Conservation (phyloP, 257 asterid genomes). For the Agastache rugosa region DNA sequence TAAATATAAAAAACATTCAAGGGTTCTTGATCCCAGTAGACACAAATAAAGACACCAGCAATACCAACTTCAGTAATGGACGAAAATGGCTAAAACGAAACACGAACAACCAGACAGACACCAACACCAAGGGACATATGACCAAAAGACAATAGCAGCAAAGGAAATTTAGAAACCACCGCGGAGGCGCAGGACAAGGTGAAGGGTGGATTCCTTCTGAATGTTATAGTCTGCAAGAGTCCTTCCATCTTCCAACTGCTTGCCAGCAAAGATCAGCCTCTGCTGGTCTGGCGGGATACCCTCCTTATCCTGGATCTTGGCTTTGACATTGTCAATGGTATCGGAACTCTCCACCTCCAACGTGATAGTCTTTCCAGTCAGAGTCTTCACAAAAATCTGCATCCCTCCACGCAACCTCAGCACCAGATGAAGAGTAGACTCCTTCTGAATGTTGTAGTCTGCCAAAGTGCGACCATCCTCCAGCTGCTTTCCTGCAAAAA, state of each 20-base stretch:
- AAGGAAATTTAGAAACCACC: conserved; percentile 47
- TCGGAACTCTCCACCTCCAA: conserved; percentile 66
- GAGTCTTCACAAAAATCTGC: conserved; percentile 64
- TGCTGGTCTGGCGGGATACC: conserved; percentile 69
- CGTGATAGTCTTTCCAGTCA: conserved; percentile 58
- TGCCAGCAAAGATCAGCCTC: conserved; percentile 64
- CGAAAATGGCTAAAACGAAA: neutral
- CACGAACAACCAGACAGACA: too few relatives aligned
- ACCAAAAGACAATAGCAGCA: neutral
- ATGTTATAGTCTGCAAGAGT: conserved; percentile 61
- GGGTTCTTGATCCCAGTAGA: too few relatives aligned
- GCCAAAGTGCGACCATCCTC: conserved; percentile 66
- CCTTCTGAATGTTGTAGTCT: conserved; percentile 66
- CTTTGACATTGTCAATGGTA: conserved; percentile 57
- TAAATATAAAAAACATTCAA: too few relatives aligned
- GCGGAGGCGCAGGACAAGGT: conserved; percentile 71
- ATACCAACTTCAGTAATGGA: neutral
- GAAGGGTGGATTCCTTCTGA: conserved; percentile 71
- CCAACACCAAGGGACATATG: neutral
- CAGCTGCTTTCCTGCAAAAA: conserved; percentile 60
- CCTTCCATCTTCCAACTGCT: conserved; percentile 63
- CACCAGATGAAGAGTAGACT: conserved; percentile 60
- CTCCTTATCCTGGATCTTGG: conserved; percentile 64
- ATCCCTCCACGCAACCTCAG: conserved; percentile 62
- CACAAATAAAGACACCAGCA: too few relatives aligned